Base-by-base conservation (phyloP, 2,329 filamentous ascomycete species). In the Claviceps sorghi region DNA sequence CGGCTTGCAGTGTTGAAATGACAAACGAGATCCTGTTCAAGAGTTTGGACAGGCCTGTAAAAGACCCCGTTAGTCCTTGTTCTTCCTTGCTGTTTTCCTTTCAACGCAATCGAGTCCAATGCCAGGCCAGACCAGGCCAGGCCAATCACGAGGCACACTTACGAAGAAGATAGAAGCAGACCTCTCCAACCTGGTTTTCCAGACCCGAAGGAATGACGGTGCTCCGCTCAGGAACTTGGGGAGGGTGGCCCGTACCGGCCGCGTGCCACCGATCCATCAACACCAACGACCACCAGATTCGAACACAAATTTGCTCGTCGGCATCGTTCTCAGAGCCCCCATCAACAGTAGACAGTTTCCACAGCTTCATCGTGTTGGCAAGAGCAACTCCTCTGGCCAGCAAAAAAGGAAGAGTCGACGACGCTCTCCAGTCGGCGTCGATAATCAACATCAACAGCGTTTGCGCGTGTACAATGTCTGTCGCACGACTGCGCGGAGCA, bases 201-300 rank as follows among this genome's bases (percentile, higher is more conserved):
- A 88, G 73, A 47, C 80, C 79, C 1, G 76, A 74, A 6, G 77
- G 69, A 26, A 84, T 67, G 15, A 84, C 75, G 7, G 82, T 74
- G 50, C 73, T 79, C 55, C 77, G 74, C 57, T 84, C 78, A 1
- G 78, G 78, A 53, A 88, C 79, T 53, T 82, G 72, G 13, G 79
- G 58, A 1, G 82, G 79, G 55, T 75, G 79, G 13, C 78, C 79
- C 4, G 77, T 83, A 22, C 79, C 81, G n/a, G 80, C 75, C 4
- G 84, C 81, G 61, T 86, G 80, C 82, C 83, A 88, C 17, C 83
- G 77, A 60, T 88, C 84, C 56, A 88, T 75, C 56, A 84, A 74
- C 46, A 87, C 76, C 36, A 88, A 68, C 15, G 80, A 78, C 80
- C 82, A 87, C 84, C 84, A 88, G 19, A 83, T 76, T 44, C 82